A percentile compares a stretch with the other conserved stretches of the same genome.
phyloP scores from a whole-genome alignment of 2,329 filamentous ascomycete species.

The Metarhizium rileyi region DNA sequence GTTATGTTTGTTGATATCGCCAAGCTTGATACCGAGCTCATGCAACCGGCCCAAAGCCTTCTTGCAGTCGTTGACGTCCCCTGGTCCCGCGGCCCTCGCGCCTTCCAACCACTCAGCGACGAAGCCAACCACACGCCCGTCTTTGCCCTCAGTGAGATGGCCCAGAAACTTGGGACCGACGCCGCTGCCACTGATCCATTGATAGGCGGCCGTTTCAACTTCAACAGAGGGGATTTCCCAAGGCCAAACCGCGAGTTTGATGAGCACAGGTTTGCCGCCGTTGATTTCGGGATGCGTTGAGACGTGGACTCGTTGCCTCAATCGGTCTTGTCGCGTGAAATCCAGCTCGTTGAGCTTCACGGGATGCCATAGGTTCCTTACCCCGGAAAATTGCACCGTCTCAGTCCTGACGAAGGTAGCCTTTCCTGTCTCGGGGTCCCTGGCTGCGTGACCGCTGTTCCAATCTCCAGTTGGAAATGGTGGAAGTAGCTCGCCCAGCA shows the following conservation, averaged over 20 bases:
- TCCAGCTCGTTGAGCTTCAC: not conserved
- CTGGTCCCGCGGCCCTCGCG: slow-evolving; percentile 17
- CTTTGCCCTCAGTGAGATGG: slow-evolving; percentile 20
- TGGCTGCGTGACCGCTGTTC: slow-evolving; percentile 14
- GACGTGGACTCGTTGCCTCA: not conserved
- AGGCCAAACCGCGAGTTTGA: slow-evolving; percentile 1
- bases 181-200: slow-evolving; percentile 15
- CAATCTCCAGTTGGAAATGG: slow-evolving; percentile 17
- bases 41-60: too few species aligned
- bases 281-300: slow-evolving; percentile 1
- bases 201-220: slow-evolving; percentile 17
- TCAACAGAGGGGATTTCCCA: slow-evolving; percentile 18
- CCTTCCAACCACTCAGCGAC: slow-evolving; percentile 14
- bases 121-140: slow-evolving; percentile 19
- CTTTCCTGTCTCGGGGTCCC: slow-evolving; percentile 11
- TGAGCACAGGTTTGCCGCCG: not conserved
- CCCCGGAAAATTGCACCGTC: slow-evolving; percentile 3
- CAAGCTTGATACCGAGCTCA: slow-evolving; percentile 20
- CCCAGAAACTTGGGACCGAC: slow-evolving; percentile 19
- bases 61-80: slow-evolving; percentile 12
- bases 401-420: slow-evolving; percentile 12
- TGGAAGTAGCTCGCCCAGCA: slow-evolving; percentile 16
- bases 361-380: not conserved
- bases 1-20: slow-evolving; percentile 29
- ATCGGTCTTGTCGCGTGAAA: not conserved